These are phyloP conservation scores for Phytophthora syringae DNA, from an alignment of 352 stramenopile genomes.

Conservation along the genomic window DNA sequence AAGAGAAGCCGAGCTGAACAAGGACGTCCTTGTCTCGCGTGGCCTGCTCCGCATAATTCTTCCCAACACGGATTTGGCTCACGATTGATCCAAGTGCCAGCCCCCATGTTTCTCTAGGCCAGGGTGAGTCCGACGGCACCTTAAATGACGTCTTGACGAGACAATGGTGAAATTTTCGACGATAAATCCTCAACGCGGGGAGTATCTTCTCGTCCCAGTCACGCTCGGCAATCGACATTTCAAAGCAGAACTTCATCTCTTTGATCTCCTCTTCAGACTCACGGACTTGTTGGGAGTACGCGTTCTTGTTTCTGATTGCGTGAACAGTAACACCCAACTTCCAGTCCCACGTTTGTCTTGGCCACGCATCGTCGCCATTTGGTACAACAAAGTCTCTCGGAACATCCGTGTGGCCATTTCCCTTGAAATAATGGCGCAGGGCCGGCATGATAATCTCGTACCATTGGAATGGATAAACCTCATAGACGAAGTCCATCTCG, in stretches of 20 bases:
- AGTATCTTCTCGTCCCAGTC: slow-evolving; percentile 54
- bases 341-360: slow-evolving; percentile 21
- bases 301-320: slow-evolving; percentile 29
- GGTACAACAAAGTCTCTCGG: slow-evolving; percentile 41
- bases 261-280: too few relatives aligned
- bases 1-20: slow-evolving; percentile 48
- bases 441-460: too few relatives aligned
- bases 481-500: not conserved
- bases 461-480: not conserved
- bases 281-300: too few relatives aligned
- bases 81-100: slow-evolving; percentile 41
- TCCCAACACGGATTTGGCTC: slow-evolving; percentile 35
- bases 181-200: slow-evolving; percentile 37
- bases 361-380: slow-evolving; percentile 21
- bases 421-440: too few relatives aligned
- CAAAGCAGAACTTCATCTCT: slow-evolving; percentile 42
- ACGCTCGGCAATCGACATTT: slow-evolving; percentile 37
- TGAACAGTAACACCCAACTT: slow-evolving; percentile 42
- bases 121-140: too few relatives aligned
- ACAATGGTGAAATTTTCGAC: slow-evolving; percentile 34
- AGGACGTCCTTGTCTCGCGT: slow-evolving; percentile 43
- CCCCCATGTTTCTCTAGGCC: slow-evolving; percentile 39
- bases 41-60: slow-evolving; percentile 37
- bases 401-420: too few relatives aligned
- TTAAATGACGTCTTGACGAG: slow-evolving; percentile 33